Evolutionary conservation across 352 stramenopile species (phyloP), one percentile per base, ranked within the genome.

Genomic region (Pythium dissotocum): DNA sequence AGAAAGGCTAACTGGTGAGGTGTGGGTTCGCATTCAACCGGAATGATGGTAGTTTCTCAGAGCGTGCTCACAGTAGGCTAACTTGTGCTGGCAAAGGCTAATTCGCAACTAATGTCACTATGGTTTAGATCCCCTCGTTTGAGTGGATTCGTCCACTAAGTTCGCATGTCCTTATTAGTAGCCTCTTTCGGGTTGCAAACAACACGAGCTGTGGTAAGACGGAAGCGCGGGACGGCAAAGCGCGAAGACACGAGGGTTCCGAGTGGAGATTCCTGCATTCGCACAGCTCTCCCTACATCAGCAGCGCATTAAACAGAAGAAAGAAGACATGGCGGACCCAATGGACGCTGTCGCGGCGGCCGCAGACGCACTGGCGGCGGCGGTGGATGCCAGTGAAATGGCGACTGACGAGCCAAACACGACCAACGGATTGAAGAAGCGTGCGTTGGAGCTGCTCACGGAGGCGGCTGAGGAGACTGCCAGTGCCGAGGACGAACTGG

Each of bases 361-460:
- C 12, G 65, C 65, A 7, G 65, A 71, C 13, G 65, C 65, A 7
- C 46, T 71, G 58, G 63, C 63, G 30, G 69, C 63, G 32, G 63
- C 56, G 0, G 58, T 62, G 33, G 58, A 60, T 13, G 38, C 32
- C 36, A 58, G 48, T 30, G 49, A 35, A 35, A 28, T 26, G 28
- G 32, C 32, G 8, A 30, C 7, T 5, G 40, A 52, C 40, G 52
- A 33, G 38, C 13, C 55, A 2, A 51, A 53, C 33, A 61, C 56
- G 18, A 42, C 36, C 42, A n/a, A 44, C 24, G 46, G 33, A 42
- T 40, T 67, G 26, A 65, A 67, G 63, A 75, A 71, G 46, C 63
- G 62, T 4, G 64, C 69, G 51, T 35, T 71, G 35, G 68, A 70
- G 44, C n/a, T 60, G 51, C 38, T 65, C 24, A 68, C 61, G 9